A percentile compares a stretch with the other conserved stretches of the same genome.
Evolutionary conservation across 2,329 filamentous ascomycete species (phyloP).

Genomic region (Verruconis gallopava): DNA sequence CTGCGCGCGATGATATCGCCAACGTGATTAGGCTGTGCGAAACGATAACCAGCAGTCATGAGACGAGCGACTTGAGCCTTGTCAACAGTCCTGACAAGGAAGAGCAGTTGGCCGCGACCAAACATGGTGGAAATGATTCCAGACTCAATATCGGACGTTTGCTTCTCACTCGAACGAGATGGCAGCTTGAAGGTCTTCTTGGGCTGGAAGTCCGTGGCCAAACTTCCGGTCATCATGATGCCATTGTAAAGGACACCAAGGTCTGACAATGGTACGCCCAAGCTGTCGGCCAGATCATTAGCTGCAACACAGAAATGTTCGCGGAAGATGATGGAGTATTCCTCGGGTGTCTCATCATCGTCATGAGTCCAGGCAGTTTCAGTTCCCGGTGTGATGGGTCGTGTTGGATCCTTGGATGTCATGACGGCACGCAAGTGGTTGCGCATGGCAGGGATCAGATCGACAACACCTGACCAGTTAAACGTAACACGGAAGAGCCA

Average conservation of each 20-base stretch:
- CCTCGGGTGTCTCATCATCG: slow-evolving; percentile 45
- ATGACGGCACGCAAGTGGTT: slow-evolving; percentile 46
- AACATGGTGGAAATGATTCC: slow-evolving; percentile 23
- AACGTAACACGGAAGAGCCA: slow-evolving; percentile 77
- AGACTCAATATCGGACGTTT: slow-evolving; percentile 2
- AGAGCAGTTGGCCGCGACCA: slow-evolving; percentile 67
- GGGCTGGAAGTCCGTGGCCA: slow-evolving; percentile 10
- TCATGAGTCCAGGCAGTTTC: slow-evolving; percentile 24
- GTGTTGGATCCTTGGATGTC: slow-evolving; percentile 17
- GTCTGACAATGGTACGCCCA: slow-evolving; percentile 49
- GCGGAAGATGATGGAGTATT: slow-evolving; percentile 66
- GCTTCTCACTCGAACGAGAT: neutral
- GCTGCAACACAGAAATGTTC: slow-evolving; percentile 76
- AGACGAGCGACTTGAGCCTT: slow-evolving; percentile 50
- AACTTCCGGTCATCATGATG: slow-evolving; percentile 52
- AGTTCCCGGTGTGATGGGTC: slow-evolving; percentile 13
- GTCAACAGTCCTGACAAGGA: slow-evolving; percentile 55
- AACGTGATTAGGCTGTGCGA: slow-evolving; percentile 48
- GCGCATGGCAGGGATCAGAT: slow-evolving; percentile 59
- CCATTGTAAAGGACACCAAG: slow-evolving; percentile 64
- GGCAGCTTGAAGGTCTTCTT: slow-evolving; percentile 6
- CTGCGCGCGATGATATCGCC: slow-evolving; percentile 53
- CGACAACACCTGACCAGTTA: slow-evolving; percentile 59
- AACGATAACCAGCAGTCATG: slow-evolving; percentile 63
- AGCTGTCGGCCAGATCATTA: slow-evolving; percentile 53